A percentile compares a stretch with the other conserved stretches of the same genome.
These are phyloP conservation scores for Termitomyces sp. DNA, from an alignment of 768 basidiomycete genomes.

Conservation along the genomic window DNA sequence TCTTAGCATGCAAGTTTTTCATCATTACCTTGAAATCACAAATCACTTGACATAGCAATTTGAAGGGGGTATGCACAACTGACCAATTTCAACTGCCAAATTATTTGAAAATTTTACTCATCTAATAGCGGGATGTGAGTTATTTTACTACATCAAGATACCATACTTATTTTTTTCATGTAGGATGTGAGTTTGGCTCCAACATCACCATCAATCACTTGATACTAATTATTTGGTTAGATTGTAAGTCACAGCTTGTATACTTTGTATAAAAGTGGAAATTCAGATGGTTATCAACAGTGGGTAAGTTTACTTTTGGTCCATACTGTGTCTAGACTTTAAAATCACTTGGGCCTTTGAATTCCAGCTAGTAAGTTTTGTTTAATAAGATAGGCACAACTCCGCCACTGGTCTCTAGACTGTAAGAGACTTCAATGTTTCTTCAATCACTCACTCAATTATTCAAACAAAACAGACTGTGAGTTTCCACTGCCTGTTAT, in stretches of 20 bases:
- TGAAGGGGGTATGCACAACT: not conserved
- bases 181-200: not conserved
- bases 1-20: constrained; percentile 2
- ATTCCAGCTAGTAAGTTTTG: not conserved
- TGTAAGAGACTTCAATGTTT: not conserved
- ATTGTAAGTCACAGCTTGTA: not conserved
- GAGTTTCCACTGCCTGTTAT: not conserved
- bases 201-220: not conserved
- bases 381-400: not conserved
- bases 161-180: not conserved
- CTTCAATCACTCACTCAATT: too few species aligned
- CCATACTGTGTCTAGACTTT: too few species aligned
- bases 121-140: not conserved
- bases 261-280: not conserved
- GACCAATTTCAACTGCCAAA: too few species aligned
- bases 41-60: not conserved
- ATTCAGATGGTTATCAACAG: not conserved
- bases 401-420: not conserved
- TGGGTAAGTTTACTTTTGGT: not conserved
- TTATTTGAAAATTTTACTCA: too few species aligned
- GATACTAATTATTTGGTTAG: not conserved
- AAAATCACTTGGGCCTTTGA: not conserved
- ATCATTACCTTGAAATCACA: too few species aligned
- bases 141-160: not conserved
- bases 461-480: not conserved